A percentile compares a stretch with the other conserved stretches of the same genome.
Conservation (phyloP, 1,284 basidiomycete genomes). For the Heterobasidion parviporum region DNA sequence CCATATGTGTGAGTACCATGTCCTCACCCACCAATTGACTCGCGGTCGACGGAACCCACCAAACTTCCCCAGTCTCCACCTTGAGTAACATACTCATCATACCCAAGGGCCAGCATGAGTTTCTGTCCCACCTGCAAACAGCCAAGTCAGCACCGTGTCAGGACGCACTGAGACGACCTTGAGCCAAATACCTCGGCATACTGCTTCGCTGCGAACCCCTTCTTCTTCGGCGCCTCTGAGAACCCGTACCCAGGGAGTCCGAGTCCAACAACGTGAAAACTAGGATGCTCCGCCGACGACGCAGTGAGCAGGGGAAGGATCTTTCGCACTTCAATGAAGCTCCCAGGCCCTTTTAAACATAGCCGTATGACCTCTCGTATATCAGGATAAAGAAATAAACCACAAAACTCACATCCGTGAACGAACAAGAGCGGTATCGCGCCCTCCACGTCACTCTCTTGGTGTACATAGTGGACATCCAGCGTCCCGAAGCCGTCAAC, state of each 20-base stretch:
- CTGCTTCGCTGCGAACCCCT: constrained; percentile 25
- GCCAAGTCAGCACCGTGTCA: neutral
- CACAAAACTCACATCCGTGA: constrained; percentile 10
- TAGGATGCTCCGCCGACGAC: constrained; percentile 17
- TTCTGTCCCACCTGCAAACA: constrained; percentile 21
- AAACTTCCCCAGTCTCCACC: constrained; percentile 38
- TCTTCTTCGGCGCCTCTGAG: constrained; percentile 23
- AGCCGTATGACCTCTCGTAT: neutral
- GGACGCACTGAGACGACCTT: too few species aligned
- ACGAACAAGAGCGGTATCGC: constrained; percentile 46
- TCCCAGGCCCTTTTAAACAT: constrained; percentile 28
- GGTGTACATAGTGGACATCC: constrained; percentile 44
- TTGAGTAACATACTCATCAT: constrained; percentile 38
- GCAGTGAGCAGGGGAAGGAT: constrained; percentile 20
- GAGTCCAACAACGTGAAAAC: constrained; percentile 38
- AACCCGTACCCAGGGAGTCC: constrained; percentile 35
- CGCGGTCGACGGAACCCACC: constrained; percentile 16
- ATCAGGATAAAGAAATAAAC: neutral
- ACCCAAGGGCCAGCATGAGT: constrained; percentile 37
- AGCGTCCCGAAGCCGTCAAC: constrained; percentile 34
- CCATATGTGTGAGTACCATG: neutral
- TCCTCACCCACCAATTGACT: neutral
- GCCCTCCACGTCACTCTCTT: constrained; percentile 28
- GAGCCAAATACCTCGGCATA: constrained; percentile 17
- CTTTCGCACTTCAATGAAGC: constrained; percentile 32